phyloP scores from a whole-genome alignment of 192 early-diverging fungal genomes.

The Powellomyces hirtus region DNA sequence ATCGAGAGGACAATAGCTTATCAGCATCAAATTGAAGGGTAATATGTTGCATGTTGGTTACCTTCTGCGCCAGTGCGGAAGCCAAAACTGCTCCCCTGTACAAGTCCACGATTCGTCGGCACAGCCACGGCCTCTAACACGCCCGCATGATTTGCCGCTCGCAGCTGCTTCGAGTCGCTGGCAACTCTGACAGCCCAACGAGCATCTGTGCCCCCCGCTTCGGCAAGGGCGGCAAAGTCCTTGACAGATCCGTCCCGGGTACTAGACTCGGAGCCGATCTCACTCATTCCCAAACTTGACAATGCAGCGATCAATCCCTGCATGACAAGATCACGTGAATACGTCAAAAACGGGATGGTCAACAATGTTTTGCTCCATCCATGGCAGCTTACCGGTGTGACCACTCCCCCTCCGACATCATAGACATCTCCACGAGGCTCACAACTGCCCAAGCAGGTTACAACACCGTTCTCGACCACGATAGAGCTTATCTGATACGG shows the following conservation, averaged over 20 bases:
- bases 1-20: too few relatives aligned
- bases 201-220: background rate
- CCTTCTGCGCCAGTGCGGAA: constrained; percentile 64
- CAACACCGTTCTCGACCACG: constrained; percentile 54
- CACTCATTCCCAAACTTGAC: background rate
- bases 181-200: background rate
- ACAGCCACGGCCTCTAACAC: constrained; percentile 60
- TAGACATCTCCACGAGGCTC: constrained; percentile 26
- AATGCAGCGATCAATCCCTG: background rate
- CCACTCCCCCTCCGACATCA: constrained; percentile 59
- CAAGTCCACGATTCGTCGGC: constrained; percentile 47
- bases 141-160: constrained; percentile 14
- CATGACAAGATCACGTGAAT: background rate
- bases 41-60: constrained; percentile 36
- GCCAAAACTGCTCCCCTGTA: constrained; percentile 63
- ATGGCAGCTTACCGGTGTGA: constrained; percentile 19
- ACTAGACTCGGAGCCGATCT: background rate
- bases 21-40: too few relatives aligned
- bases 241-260: background rate
- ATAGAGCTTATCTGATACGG: constrained; percentile 36
- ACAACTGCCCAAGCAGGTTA: constrained; percentile 51
- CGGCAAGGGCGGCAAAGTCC: background rate
- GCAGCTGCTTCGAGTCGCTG: constrained; percentile 10
- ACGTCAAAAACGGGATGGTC: background rate
- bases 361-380: constrained; percentile 10